phyloP scores from a whole-genome alignment of 1,284 basidiomycete genomes.

The Moesziomyces globuligerus region DNA sequence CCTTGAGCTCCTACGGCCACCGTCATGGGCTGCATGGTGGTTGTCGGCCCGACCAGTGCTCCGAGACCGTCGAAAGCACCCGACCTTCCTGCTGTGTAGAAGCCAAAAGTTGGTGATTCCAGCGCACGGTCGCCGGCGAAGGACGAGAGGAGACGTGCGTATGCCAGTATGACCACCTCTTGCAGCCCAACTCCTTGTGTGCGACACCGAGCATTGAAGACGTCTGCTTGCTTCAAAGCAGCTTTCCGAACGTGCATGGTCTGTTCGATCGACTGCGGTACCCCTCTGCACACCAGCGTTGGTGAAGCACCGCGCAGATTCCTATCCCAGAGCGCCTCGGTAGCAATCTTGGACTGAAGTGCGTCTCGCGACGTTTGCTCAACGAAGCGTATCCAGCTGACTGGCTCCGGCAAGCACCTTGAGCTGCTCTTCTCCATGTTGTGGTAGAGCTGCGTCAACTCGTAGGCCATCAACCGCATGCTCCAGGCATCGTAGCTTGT shows the following conservation, averaged over 20 bases:
- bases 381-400: slow-evolving; percentile 6
- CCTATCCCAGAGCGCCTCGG: not conserved
- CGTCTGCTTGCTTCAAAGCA: not conserved
- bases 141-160: slow-evolving; percentile 12
- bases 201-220: slow-evolving; percentile 3
- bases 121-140: not conserved
- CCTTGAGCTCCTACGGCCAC: slow-evolving; percentile 1
- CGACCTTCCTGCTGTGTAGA: slow-evolving; percentile 18
- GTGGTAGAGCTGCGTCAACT: slow-evolving; percentile 8
- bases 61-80: slow-evolving; percentile 8
- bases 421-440: not conserved
- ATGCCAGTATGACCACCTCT: slow-evolving; percentile 16
- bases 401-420: not conserved
- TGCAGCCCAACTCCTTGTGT: slow-evolving; percentile 13
- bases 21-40: slow-evolving; percentile 20
- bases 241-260: slow-evolving; percentile 5
- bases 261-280: slow-evolving; percentile 8
- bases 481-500: slow-evolving; percentile 24
- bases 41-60: slow-evolving; percentile 10
- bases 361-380: slow-evolving; percentile 4
- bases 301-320: slow-evolving; percentile 4
- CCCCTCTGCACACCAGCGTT: slow-evolving; percentile 12
- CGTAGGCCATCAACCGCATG: slow-evolving; percentile 11
- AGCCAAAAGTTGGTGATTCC: slow-evolving; percentile 15
- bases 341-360: not conserved